Base-by-base conservation (phyloP, 352 stramenopile genomes). In the Phytophthora kernoviae region DNA sequence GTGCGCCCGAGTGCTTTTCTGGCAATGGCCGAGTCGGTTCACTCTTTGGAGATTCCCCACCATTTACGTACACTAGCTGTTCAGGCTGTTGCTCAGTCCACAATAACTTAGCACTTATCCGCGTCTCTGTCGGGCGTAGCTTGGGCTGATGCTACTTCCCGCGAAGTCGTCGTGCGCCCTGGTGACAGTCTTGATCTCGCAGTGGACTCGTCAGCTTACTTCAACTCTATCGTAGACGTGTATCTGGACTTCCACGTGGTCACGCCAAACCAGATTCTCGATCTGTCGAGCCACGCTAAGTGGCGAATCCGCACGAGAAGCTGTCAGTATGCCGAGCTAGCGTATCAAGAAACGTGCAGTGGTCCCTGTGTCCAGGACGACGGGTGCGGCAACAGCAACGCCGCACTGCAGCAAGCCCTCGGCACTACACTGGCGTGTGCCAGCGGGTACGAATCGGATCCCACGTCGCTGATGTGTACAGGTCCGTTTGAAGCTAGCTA, bases 171-270 rank as follows among this genome's bases (percentile, higher is more conserved):
- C 10, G 45, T 88, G 14, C 54, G 49, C 1, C 76, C 78, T 15
- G 78, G 77, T 1, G 65, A 90, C 15, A 62, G 63, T 6, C 54
- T 91, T 22, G 78, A 90, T 45, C 56, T 91, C 4, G 52, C 65
- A 12, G 74, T 73, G 5, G 68, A 56, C n/a, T 77, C 80, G 1
- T 79, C 84, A 0, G 27, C 58, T 3, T 72, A 73, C 20, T 91
- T 91, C 59, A 88, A 87, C 59, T 70, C 84, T 11, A 58, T 83
- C 48, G 57, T 77, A 1, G 79, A 91, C 45, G 80, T 91, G 5
- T 88, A 85, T 58, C 4, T 93, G 4, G 80, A 62, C 20, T 93
- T 93, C 58, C 84, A 93, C 40, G 65, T 90, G 12, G 68, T 90
- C 30, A 90, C 81, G 0, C 54, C 80, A 3, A 93, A 91, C 58